These are phyloP conservation scores for Xerophyta viscosa DNA, from an alignment of 106 monocot genomes.

Conservation along the genomic window DNA sequence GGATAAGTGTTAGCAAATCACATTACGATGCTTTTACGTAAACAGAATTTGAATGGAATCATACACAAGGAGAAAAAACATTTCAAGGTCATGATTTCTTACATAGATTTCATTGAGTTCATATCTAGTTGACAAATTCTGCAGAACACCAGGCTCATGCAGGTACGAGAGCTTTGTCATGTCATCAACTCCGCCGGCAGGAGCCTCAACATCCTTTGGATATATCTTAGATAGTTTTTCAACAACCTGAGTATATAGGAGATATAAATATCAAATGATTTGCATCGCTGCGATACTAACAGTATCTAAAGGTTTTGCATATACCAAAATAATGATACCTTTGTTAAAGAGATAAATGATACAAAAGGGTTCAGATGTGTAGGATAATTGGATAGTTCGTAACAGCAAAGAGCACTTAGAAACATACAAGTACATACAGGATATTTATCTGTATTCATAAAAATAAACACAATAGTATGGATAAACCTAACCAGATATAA, in stretches of 20 bases:
- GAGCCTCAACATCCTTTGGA: conserved; percentile 74
- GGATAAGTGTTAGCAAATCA: conserved; percentile 2
- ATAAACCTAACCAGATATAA: no score
- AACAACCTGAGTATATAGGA: conserved; percentile 26
- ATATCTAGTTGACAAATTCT: conserved; percentile 65
- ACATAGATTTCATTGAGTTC: conserved; percentile 86
- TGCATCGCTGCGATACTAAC: not conserved
- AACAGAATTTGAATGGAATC: no score
- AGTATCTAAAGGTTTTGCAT: not conserved
- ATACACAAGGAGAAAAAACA: not conserved
- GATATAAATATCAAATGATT: not conserved
- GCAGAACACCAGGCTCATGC: conserved; percentile 75
- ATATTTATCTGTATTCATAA: no score
- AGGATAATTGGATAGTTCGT: no score
- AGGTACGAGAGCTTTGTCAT: conserved; percentile 85
- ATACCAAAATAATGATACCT: not conserved
- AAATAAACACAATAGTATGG: no score
- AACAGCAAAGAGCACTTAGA: no score
- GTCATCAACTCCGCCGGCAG: conserved; percentile 77
- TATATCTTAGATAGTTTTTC: conserved; percentile 57
- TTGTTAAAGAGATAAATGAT: no score
- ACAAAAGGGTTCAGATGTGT: no score
- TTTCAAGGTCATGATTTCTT: conserved; percentile 1
- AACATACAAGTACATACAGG: no score
- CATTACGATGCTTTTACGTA: no score